Base-by-base conservation (phyloP, 2,329 filamentous ascomycete species). In the Aspergillus intermedius region DNA sequence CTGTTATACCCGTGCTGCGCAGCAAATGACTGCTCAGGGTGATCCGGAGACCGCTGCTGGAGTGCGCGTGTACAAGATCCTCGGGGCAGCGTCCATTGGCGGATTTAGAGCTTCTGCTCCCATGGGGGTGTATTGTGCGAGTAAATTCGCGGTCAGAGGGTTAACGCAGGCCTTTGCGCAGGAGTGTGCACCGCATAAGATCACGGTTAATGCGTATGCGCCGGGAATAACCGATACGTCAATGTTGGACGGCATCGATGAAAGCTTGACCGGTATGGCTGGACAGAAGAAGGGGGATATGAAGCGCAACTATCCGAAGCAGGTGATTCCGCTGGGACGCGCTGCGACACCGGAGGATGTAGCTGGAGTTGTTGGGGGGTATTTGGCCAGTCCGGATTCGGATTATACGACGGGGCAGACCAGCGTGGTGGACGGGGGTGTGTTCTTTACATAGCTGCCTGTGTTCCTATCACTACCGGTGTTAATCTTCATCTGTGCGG, bases 231-330 rank as follows among this genome's bases (percentile, higher is more conserved):
- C 87, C 0, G 81, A 77, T 0, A 86, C 82, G 0, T 70, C 73
- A 0, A 86, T 86, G 82, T 87, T 83, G 83, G 82, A 86, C 42
- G 60, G 80, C 2, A 85, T 87, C 47, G 84, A 86, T 51, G 77
- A 79, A 53, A 77, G 77, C 49, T 53, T 84, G 28, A 79, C 75
- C 0, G 73, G 77, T 60, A 72, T 73, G 49, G 71, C 65, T 1
- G 81, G 77, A 0, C 67, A 69, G 0, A 65, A 72, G 56, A 78
- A 74, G 55, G 78, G 78, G 2, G 74, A 78, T 21, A 77, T 74
- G 12, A 77, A 83, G 48, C 75, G 76, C 60, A 78, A 79, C 58
- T 79, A 77, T 51, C 74, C 68, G 0, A 57, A 71, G 0, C 75
- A 82, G 5, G 50, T 79, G 54, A 83, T 81, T 50, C 75, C 80